These are phyloP conservation scores for Cercis canadensis DNA, from an alignment of 306 rosid genomes.

Conservation along the genomic window DNA sequence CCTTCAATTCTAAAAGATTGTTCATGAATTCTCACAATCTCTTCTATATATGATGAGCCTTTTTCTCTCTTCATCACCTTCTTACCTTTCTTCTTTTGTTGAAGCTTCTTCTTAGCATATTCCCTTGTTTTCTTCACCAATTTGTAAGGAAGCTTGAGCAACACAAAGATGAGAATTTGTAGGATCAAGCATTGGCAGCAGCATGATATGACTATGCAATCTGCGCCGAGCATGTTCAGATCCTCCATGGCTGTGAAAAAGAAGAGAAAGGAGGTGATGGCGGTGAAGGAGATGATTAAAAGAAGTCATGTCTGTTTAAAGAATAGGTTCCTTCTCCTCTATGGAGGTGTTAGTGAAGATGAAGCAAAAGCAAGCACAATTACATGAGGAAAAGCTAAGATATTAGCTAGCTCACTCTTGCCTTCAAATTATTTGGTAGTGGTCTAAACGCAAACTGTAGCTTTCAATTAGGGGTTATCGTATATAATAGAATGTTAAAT, in stretches of 20 bases:
- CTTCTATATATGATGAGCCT: constrained; percentile 34
- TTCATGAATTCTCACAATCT: constrained; percentile 44
- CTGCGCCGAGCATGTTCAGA: constrained; percentile 58
- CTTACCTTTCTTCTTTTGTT: constrained; percentile 40
- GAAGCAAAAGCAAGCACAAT: constrained; percentile 74
- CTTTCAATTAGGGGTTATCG: constrained; percentile 43
- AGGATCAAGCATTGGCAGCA: constrained; percentile 89
- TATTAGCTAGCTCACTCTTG: neutral
- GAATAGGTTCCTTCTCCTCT: constrained; percentile 53
- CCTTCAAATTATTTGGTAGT: constrained; percentile 19
- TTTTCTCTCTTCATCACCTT: constrained; percentile 40
- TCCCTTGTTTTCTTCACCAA: constrained; percentile 59
- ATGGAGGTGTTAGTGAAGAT: constrained; percentile 42
- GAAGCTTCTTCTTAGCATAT: constrained; percentile 58
- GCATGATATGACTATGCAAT: constrained; percentile 79
- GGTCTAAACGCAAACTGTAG: constrained; percentile 41
- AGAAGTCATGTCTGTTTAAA: constrained; percentile 46
- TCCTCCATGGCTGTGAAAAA: constrained; percentile 70
- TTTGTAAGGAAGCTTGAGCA: constrained; percentile 72
- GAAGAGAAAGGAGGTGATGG: constrained; percentile 18
- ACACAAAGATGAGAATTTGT: constrained; percentile 60
- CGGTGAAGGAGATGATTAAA: constrained; percentile 35
- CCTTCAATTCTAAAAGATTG: constrained; percentile 42
- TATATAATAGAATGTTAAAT: constrained; percentile 29
- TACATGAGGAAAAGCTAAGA: constrained; percentile 55